Evolutionary conservation across 331 rosid species (phyloP), one percentile per base, ranked within the genome.

Genomic region (Quercus lobata): DNA sequence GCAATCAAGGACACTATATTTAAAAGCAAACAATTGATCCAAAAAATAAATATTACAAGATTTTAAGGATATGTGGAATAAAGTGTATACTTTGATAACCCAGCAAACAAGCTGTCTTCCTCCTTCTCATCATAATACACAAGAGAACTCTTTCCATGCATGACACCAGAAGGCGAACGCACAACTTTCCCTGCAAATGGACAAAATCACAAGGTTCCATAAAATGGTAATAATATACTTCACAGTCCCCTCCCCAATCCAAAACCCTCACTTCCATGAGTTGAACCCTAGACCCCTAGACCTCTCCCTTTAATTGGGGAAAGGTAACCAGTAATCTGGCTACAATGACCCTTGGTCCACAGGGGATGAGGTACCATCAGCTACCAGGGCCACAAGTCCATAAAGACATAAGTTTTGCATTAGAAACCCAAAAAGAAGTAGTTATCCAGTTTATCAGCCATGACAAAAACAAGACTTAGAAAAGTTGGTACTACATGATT

Each of bases 121-220:
- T 86, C 99, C 81, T 90, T 80, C 82, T 93, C 98, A 24, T 90
- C 91, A 79, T 91, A 96, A 79, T 91, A 86, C 60, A 95, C 92
- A 5, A 78, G 80, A 72, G 96, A 93, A 78, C 97, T 86, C 87
- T 95, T 95, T 29, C 99, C 99, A 82, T 95, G 99, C 94, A 93
- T 66, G 69, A 93, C 99, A 15, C 98, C 98, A 71, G 9, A 37
- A 32, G 99, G 99, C 66, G 97, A 81, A 70, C 98, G 95, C 44
- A 96, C 90, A 81, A 96, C 80, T 72, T 93, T 91, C 79, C 99
- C 99, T 96, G 84, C 83, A 87, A 68, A 24, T 6, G n/a, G 21
- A 69, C 49, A 83, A 65, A 72, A 57, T 46, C 73, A 79, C 3
- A 17, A 22, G 53, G 6, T 19, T 68, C 52, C 72, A 68, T 68